Base-by-base conservation (phyloP, 306 rosid species). In the Malus sylvestris region DNA sequence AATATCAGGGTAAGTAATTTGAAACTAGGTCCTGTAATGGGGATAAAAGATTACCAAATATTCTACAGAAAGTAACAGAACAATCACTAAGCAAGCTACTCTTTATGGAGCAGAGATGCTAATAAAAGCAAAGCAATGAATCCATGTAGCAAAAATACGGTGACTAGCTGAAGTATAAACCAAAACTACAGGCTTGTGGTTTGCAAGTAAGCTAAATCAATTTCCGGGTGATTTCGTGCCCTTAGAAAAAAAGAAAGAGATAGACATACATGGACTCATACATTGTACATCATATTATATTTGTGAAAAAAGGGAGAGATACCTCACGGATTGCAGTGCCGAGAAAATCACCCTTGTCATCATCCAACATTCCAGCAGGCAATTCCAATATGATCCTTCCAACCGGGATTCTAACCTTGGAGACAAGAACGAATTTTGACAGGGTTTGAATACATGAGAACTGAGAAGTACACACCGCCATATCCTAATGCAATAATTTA, bases 321-420 rank as follows among this genome's bases (percentile, higher is more conserved):
- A 94, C 98, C 97, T 94, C 97, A 10, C 92, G 95, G 75, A 88
- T 92, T 16, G 97, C 98, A n/a, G 98, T 90, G 76, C 97, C 95
- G 51, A 86, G 92, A 79, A 94, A 84, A 83, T 87, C 96, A 52
- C 92, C 97, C 78, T 88, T 77, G 85, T 90, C 91, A 72, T 89
- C 92, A 14, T 90, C 92, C 88, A 94, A 80, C 98, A 90, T 92
- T 76, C 98, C 98, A 76, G 98, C 97, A 58, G 98, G 98, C 89
- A 94, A 86, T 74, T 94, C 98, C 95, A 92, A 82, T 78, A 86
- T 76, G 71, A 76, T 73, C 88, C 87, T 87, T 77, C 98, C 98
- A 65, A 86, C 78, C 29, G 98, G 98, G 75, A 94, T 90, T 82
- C 98, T 88, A 68, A 88, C 95, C 98, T 94, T 81, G 52, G 70